Evolutionary conservation across 257 asterid species (phyloP).

Genomic region (Plantago ovata): DNA sequence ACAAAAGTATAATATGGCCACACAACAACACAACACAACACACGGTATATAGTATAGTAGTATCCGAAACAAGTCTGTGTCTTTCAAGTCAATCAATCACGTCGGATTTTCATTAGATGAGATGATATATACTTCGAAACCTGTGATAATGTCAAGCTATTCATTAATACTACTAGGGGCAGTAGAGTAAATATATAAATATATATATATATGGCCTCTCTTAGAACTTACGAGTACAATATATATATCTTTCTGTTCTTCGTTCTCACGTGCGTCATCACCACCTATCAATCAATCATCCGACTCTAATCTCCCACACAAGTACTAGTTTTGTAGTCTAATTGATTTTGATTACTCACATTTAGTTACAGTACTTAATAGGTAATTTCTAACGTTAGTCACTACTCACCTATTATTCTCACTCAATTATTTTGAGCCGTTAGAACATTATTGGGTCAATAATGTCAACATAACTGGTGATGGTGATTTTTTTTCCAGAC

Average conservation of each 20-base stretch:
- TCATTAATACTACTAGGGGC: conserved; percentile 38
- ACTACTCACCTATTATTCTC: too few species aligned
- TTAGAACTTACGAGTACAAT: too few species aligned
- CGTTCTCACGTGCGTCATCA: conserved; percentile 29
- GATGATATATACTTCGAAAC: conserved; percentile 43
- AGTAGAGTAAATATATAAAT: background rate
- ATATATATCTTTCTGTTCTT: background rate
- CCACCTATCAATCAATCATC: background rate
- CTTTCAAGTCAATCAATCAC: conserved; percentile 41
- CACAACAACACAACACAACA: background rate
- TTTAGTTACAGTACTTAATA: too few species aligned
- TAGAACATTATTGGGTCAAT: too few species aligned
- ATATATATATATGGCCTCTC: too few species aligned
- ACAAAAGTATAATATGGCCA: background rate
- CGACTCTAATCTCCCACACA: background rate
- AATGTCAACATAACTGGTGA: too few species aligned
- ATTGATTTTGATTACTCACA: too few species aligned
- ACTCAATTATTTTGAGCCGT: too few species aligned
- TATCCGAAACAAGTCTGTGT: conserved; percentile 17
- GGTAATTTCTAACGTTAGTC: too few species aligned
- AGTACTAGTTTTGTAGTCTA: too few species aligned
- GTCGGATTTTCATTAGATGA: conserved; percentile 25
- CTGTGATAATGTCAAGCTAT: conserved; percentile 40
- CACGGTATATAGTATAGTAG: conserved; percentile 1
- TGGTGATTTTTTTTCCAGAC: too few species aligned